Percentiles rank a stretch among this genome's conserved stretches.
Conservation (phyloP, 2,329 filamentous ascomycete genomes). For the Purpureocillium lavendulum region DNA sequence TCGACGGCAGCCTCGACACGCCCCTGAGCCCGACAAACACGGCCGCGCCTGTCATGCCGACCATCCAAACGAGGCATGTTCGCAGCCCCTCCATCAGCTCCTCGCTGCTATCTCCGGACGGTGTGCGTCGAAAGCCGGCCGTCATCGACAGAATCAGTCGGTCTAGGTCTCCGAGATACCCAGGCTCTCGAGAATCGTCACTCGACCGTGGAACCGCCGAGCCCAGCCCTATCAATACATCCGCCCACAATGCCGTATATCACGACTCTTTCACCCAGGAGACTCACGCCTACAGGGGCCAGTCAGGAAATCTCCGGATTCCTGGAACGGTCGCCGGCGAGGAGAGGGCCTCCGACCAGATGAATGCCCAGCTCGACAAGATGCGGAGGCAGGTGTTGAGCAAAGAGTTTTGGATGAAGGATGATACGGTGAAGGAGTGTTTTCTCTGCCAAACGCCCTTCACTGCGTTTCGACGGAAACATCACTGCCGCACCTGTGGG, state of each 20-base stretch:
- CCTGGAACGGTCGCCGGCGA: conserved; percentile 45
- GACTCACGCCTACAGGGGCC: conserved; percentile 33
- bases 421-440: conserved; percentile 96
- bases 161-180: conserved; percentile 31
- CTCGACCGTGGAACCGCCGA: conserved; percentile 48
- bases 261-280: conserved; percentile 48
- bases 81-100: conserved; percentile 25
- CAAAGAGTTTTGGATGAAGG: conserved; percentile 98
- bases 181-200: conserved; percentile 49
- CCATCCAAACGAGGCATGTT: conserved; percentile 25
- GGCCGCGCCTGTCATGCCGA: conserved; percentile 19
- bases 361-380: conserved; percentile 55
- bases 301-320: conserved; percentile 40
- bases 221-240: conserved; percentile 48
- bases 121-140: conserved; percentile 35
- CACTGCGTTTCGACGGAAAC: conserved; percentile 88
- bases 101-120: conserved; percentile 26
- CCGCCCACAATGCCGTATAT: conserved; percentile 48
- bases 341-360: conserved; percentile 48
- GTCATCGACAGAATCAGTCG: conserved; percentile 48
- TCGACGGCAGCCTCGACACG: conserved; percentile 36
- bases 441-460: conserved; percentile 88
- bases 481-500: conserved; percentile 93
- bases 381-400: conserved; percentile 83
- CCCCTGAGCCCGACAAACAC: conserved; percentile 34